phyloP scores from a whole-genome alignment of 1,284 basidiomycete species.

The Anthracocystis setariae region DNA sequence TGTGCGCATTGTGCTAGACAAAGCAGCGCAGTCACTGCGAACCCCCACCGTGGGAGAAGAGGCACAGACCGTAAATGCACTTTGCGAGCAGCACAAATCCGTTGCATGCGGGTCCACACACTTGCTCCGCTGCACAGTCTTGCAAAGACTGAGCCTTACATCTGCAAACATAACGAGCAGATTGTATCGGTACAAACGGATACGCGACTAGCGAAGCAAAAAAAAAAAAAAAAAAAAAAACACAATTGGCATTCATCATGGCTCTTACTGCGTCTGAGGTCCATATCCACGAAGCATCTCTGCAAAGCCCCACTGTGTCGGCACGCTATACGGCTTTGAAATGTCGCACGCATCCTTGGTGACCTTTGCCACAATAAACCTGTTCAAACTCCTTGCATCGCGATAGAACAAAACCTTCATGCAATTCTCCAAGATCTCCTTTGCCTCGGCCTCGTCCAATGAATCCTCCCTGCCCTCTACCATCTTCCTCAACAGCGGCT shows the following conservation, averaged over 20 bases:
- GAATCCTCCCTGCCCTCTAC: conserved; percentile 82
- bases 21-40: too few species aligned
- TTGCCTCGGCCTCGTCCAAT: conserved; percentile 82
- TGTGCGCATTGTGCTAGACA: too few species aligned
- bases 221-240: too few species aligned
- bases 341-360: conserved; percentile 81
- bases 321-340: conserved; percentile 79
- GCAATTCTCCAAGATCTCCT: conserved; percentile 81
- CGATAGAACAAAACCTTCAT: conserved; percentile 97
- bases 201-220: neutral
- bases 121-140: too few species aligned
- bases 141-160: too few species aligned
- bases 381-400: conserved; percentile 94
- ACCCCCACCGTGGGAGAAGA: too few species aligned
- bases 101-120: too few species aligned
- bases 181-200: conserved; percentile 16
- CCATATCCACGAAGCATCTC: conserved; percentile 81
- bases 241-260: too few species aligned
- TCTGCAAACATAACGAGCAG: neutral
- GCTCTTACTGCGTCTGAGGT: conserved; percentile 64
- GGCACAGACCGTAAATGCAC: too few species aligned
- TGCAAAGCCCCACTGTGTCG: conserved; percentile 90
- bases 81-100: too few species aligned
- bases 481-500: conserved; percentile 88
- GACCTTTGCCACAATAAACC: conserved; percentile 96